These are phyloP conservation scores for Didymosphaeria variabile DNA, from an alignment of 2,329 filamentous ascomycete genomes.

Conservation along the genomic window DNA sequence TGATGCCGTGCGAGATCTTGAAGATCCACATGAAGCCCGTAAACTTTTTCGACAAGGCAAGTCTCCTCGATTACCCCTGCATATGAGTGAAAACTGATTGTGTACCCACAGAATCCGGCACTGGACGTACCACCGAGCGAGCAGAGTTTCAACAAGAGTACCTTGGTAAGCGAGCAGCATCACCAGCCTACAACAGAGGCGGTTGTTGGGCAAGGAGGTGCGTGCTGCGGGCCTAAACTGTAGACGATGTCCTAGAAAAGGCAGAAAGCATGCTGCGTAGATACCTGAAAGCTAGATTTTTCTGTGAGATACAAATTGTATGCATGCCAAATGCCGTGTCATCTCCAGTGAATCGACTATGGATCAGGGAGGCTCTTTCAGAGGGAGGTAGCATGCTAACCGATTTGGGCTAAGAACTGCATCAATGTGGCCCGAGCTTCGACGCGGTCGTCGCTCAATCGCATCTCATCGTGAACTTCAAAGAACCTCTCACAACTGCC, in stretches of 20 bases:
- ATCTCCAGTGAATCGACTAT: no score
- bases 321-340: no score
- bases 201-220: constrained; percentile 45
- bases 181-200: constrained; percentile 48
- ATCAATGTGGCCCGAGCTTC: constrained; percentile 1
- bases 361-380: no score
- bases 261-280: background rate
- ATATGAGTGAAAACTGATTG: background rate
- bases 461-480: constrained; percentile 2
- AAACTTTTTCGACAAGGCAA: constrained; percentile 64
- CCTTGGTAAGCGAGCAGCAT: constrained; percentile 48
- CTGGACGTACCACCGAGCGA: constrained; percentile 65
- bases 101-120: constrained; percentile 58
- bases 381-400: background rate
- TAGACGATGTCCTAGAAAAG: background rate
- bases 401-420: background rate
- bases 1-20: constrained; percentile 67
- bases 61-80: background rate
- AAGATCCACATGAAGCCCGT: constrained; percentile 66
- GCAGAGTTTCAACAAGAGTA: constrained; percentile 58
- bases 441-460: background rate
- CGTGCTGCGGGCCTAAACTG: constrained; percentile 51
- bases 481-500: constrained; percentile 3
- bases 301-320: no score
- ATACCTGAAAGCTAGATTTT: no score